Conservation (phyloP, 495 filamentous ascomycete species). For the Corynascus novoguineensis region DNA sequence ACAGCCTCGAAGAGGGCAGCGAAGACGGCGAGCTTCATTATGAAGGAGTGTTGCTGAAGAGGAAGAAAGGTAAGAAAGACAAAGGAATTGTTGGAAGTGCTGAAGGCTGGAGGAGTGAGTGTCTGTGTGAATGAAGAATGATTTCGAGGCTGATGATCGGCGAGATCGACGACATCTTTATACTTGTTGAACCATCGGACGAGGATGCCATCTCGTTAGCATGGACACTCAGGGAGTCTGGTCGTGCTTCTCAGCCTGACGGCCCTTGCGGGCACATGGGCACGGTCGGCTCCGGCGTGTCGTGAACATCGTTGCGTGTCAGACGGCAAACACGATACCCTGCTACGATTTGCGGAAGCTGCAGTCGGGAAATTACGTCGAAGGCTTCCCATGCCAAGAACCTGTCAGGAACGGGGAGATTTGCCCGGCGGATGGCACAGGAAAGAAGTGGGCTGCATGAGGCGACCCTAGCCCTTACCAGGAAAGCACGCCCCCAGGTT, state of each 20-base stretch:
- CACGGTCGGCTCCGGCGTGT: neutral
- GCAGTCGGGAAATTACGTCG: neutral
- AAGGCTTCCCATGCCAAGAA: neutral
- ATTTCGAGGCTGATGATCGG: neutral
- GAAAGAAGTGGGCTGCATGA: neutral
- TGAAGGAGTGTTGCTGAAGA: constrained; percentile 20
- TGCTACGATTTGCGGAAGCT: neutral
- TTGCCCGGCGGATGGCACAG: neutral
- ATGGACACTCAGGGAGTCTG: neutral
- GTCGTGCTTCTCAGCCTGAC: too few species aligned
- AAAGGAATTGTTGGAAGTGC: neutral
- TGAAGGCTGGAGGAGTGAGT: neutral
- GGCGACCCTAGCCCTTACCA: neutral
- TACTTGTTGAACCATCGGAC: neutral
- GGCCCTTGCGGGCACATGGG: neutral
- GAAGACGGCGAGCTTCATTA: constrained; percentile 13
- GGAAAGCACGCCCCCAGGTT: neutral
- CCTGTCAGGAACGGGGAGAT: neutral
- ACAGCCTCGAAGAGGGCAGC: constrained; percentile 2
- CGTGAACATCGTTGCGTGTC: neutral
- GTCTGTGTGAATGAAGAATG: neutral
- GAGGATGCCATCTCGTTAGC: neutral
- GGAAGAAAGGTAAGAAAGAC: neutral
- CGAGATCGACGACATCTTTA: neutral
- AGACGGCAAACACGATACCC: neutral